Percentiles rank a stretch among this genome's conserved stretches.
Evolutionary conservation across 805 yeast genomes (phyloP).

Genomic region (Candida insectorum): DNA sequence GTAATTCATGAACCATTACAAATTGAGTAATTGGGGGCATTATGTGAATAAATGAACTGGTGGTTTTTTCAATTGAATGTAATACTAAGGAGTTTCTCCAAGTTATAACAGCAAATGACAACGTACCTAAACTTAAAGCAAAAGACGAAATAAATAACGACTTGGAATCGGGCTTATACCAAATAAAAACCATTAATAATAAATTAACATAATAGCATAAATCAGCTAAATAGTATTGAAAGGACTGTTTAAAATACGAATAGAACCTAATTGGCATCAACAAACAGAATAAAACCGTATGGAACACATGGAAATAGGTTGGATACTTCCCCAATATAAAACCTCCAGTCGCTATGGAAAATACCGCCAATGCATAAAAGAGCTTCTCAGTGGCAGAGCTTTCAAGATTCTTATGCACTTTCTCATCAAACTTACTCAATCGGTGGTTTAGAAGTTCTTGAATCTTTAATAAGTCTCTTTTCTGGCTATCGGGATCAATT

Average conservation of each 20-base stretch:
- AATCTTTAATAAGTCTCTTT: conserved; percentile 25
- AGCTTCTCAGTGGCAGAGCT: conserved; percentile 58
- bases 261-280: conserved; percentile 84
- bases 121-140: conserved; percentile 83
- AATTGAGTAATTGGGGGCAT: conserved; percentile 87
- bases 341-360: conserved; percentile 68
- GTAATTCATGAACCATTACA: conserved; percentile 78
- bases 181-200: conserved; percentile 64
- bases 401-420: conserved; percentile 31
- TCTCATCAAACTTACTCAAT: conserved; percentile 32
- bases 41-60: conserved; percentile 85
- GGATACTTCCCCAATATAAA: conserved; percentile 77
- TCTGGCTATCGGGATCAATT: conserved; percentile 10
- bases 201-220: conserved; percentile 87
- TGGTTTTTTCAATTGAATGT: conserved; percentile 89
- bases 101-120: conserved; percentile 89
- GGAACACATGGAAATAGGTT: conserved; percentile 68
- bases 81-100: conserved; percentile 94
- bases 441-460: conserved; percentile 31
- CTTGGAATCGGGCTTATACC: conserved; percentile 77
- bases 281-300: conserved; percentile 56
- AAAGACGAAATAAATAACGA: conserved; percentile 78
- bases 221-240: conserved; percentile 87
- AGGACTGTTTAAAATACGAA: conserved; percentile 74
- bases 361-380: conserved; percentile 73